Evolutionary conservation across 2,329 filamentous ascomycete genomes (phyloP).

Genomic region (Periconia sp.): DNA sequence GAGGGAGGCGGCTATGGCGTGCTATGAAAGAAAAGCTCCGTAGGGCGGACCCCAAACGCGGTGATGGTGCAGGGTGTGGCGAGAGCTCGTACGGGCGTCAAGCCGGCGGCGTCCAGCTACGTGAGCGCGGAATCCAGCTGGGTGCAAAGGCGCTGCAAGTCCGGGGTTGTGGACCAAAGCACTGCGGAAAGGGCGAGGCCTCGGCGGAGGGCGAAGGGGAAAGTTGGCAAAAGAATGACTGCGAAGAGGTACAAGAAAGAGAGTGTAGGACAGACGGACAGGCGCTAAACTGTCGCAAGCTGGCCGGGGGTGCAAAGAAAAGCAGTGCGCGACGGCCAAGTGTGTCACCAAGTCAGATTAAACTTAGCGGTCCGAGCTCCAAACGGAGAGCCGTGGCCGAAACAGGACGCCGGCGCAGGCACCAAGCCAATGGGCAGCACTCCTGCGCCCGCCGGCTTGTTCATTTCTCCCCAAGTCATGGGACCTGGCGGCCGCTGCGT

Average conservation of each 20-base stretch:
- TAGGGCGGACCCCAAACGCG: too few species aligned
- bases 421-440: not conserved
- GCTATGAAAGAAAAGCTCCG: too few species aligned
- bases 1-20: too few species aligned
- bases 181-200: not conserved
- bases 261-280: not conserved
- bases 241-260: not conserved
- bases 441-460: not conserved
- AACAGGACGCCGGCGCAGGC: not conserved
- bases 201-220: not conserved
- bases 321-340: conserved; percentile 3
- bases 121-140: too few species aligned
- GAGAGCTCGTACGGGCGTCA: too few species aligned
- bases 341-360: conserved; percentile 2
- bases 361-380: conserved; percentile 1
- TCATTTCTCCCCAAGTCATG: too few species aligned
- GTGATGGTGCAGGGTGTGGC: too few species aligned
- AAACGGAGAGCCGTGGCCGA: not conserved
- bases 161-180: not conserved
- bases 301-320: not conserved
- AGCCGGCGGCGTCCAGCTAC: too few species aligned
- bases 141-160: not conserved
- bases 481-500: too few species aligned
- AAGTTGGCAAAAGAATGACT: conserved; percentile 3
- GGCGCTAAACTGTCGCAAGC: not conserved